Conservation (phyloP, 371 early-diverging fungal species). For the Syncephalastrum sp. region DNA sequence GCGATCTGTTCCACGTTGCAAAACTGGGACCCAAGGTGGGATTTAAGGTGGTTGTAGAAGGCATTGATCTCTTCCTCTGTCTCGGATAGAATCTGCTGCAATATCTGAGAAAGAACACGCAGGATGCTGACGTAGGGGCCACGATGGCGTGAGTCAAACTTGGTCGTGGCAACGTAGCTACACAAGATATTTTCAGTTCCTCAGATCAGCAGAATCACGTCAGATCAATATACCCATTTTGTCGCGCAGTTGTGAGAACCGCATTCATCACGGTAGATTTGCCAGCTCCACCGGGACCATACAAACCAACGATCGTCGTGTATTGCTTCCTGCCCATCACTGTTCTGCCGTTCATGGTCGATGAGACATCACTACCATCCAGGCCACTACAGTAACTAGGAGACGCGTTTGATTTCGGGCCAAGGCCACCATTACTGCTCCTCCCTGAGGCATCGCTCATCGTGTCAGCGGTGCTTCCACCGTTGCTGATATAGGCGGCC, state of each 20-base stretch:
- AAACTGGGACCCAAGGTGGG: conserved; percentile 32
- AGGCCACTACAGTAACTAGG: conserved; percentile 34
- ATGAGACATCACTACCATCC: conserved; percentile 33
- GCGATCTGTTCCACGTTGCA: conserved; percentile 34
- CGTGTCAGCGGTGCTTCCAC: conserved; percentile 21
- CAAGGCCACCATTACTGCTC: conserved; percentile 3
- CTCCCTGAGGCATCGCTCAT: conserved; percentile 18
- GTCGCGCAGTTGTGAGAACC: conserved; percentile 36
- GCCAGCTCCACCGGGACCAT: conserved; percentile 47
- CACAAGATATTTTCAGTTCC: neutral
- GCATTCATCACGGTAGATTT: conserved; percentile 43
- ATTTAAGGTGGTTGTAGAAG: conserved; percentile 34
- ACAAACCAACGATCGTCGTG: conserved; percentile 30
- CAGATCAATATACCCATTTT: conserved; percentile 30
- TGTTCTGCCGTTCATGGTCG: conserved; percentile 12
- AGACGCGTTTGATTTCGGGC: conserved; percentile 26
- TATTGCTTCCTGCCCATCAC: conserved; percentile 14
- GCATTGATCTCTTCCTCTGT: conserved; percentile 35
- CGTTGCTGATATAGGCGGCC: conserved; percentile 37
- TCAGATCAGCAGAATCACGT: neutral
- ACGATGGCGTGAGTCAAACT: conserved; percentile 41
- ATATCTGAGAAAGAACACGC: conserved; percentile 37
- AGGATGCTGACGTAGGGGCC: conserved; percentile 40
- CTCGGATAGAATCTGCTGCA: conserved; percentile 46
- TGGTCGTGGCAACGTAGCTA: conserved; percentile 41